phyloP scores from a whole-genome alignment of 345 rosid species.

The Boechera retrofracta region DNA sequence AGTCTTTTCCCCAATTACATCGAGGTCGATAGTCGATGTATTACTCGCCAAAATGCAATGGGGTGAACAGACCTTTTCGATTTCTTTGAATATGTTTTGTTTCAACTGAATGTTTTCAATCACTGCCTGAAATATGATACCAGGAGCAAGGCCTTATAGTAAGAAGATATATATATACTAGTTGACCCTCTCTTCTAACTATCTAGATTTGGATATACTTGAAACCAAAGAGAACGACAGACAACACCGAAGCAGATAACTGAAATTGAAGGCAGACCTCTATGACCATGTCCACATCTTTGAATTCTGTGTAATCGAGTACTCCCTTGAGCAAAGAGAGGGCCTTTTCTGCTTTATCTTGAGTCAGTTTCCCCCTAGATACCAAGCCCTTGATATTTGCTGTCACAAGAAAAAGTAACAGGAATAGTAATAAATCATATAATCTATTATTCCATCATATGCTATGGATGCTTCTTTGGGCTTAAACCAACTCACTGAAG shows the following conservation, averaged over 20 bases:
- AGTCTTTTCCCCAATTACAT: slow-evolving; percentile 76
- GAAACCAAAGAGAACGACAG: slow-evolving; percentile 26
- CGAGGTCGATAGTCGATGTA: slow-evolving; percentile 86
- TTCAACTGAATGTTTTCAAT: slow-evolving; percentile 80
- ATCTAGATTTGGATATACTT: slow-evolving; percentile 19
- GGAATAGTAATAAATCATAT: not conserved
- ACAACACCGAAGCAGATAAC: slow-evolving; percentile 6
- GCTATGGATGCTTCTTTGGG: slow-evolving; percentile 21
- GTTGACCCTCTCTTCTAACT: slow-evolving; percentile 3
- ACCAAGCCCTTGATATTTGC: slow-evolving; percentile 78
- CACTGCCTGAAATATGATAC: slow-evolving; percentile 73
- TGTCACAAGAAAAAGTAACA: slow-evolving; percentile 47
- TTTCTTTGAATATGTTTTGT: slow-evolving; percentile 85
- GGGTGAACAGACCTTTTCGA: slow-evolving; percentile 80
- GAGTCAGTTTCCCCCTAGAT: slow-evolving; percentile 66
- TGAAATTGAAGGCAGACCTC: slow-evolving; percentile 58
- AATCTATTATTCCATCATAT: not conserved
- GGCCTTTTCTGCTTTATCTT: slow-evolving; percentile 75
- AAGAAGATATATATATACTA: slow-evolving; percentile 23
- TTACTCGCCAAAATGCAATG: slow-evolving; percentile 93
- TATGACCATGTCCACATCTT: slow-evolving; percentile 93
- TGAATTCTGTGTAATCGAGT: slow-evolving; percentile 78
- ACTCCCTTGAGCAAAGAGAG: slow-evolving; percentile 81
- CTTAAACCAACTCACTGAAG: slow-evolving; percentile 2
- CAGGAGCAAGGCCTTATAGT: slow-evolving; percentile 10